These are phyloP conservation scores for Ustilago hordei DNA, from an alignment of 1,284 basidiomycete species.

Conservation along the genomic window DNA sequence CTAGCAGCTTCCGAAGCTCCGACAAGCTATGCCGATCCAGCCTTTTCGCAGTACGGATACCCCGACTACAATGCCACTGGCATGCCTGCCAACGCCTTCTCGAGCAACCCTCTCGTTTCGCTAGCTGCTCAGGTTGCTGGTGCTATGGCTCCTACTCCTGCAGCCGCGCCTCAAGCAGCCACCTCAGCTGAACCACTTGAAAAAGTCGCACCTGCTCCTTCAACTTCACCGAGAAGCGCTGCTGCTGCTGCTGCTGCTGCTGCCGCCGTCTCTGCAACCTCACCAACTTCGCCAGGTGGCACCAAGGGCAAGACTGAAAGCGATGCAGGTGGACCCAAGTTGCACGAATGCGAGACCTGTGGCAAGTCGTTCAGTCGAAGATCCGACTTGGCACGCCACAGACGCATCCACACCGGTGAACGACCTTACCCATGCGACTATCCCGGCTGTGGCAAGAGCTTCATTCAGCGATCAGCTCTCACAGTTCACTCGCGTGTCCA, in stretches of 20 bases:
- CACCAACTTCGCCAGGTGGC: conserved; percentile 30
- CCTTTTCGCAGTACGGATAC: conserved; percentile 43
- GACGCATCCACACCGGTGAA: conserved; percentile 88
- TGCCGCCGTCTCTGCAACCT: conserved; percentile 30
- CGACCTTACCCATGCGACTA: conserved; percentile 77
- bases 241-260: conserved; percentile 14
- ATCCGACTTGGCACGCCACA: conserved; percentile 73
- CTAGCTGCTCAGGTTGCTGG: conserved; percentile 45
- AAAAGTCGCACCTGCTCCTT: conserved; percentile 16
- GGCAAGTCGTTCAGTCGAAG: conserved; percentile 67
- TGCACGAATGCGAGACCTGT: conserved; percentile 67
- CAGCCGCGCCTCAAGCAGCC: conserved; percentile 11
- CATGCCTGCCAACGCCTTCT: conserved; percentile 42
- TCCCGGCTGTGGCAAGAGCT: conserved; percentile 71
- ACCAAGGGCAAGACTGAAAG: conserved; percentile 57
- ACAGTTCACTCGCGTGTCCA: conserved; percentile 87
- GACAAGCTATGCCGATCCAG: conserved; percentile 22
- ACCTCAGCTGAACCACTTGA: conserved; percentile 15
- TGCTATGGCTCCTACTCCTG: conserved; percentile 25
- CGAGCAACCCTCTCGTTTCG: conserved; percentile 42
- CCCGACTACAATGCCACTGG: conserved; percentile 43
- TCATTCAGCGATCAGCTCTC: conserved; percentile 74
- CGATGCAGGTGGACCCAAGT: conserved; percentile 68
- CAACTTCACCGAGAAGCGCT: conserved; percentile 10
- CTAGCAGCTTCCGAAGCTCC: conserved; percentile 32